Percentiles rank a stretch among this genome's conserved stretches.
These are phyloP conservation scores for Rachicladosporium sp. DNA, from an alignment of 2,329 filamentous ascomycete genomes.

Conservation along the genomic window DNA sequence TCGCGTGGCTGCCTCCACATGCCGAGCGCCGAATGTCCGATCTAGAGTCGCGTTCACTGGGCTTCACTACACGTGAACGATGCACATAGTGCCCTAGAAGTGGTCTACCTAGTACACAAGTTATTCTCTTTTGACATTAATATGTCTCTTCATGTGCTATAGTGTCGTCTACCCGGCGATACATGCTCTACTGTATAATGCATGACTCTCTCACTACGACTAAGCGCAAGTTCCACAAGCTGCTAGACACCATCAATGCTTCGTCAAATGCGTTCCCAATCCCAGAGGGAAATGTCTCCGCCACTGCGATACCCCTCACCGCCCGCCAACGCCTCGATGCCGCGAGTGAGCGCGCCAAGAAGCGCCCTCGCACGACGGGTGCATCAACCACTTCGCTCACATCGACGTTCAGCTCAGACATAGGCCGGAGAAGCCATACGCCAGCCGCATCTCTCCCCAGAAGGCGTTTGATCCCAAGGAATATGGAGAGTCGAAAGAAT, in stretches of 20 bases:
- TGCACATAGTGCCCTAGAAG: too few relatives aligned
- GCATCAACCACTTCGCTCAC: conserved; percentile 15
- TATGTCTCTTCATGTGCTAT: too few relatives aligned
- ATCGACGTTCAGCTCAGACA: conserved; percentile 6
- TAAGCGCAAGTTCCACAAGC: conserved; percentile 72
- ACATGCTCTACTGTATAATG: conserved; percentile 12
- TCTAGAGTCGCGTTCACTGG: background rate
- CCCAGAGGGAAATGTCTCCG: conserved; percentile 25
- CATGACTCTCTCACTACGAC: conserved; percentile 54
- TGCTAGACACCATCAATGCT: conserved; percentile 47
- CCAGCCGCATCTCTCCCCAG: conserved; percentile 14
- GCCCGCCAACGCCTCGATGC: conserved; percentile 14
- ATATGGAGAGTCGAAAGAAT: conserved; percentile 5
- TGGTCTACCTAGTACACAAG: too few relatives aligned
- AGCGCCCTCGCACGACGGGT: conserved; percentile 18
- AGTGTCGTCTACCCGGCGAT: too few relatives aligned
- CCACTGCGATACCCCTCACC: conserved; percentile 21
- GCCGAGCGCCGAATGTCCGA: too few relatives aligned
- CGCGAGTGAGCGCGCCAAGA: conserved; percentile 16
- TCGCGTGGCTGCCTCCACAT: too few relatives aligned
- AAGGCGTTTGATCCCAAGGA: conserved; percentile 18
- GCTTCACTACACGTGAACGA: too few relatives aligned
- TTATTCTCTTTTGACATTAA: too few relatives aligned
- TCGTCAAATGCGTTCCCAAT: conserved; percentile 31
- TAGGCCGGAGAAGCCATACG: conserved; percentile 2